Base-by-base conservation (phyloP, 306 rosid genomes). In the Vigna trinervia region DNA sequence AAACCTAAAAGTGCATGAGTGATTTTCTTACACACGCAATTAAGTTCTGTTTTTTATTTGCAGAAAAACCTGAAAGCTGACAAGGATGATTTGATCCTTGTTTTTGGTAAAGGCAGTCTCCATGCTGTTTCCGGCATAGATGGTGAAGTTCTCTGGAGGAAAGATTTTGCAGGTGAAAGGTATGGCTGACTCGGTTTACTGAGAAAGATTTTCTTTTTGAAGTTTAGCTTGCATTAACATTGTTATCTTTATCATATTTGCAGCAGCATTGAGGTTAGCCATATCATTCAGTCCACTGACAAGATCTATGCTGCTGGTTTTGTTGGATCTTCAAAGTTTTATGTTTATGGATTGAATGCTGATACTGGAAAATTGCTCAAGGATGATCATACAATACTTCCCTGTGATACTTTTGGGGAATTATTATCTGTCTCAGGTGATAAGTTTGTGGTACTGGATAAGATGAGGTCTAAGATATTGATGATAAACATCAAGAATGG, bases 261-360 rank as follows among this genome's bases (percentile, higher is more conserved):
- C 98, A 89, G 98, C 77, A 92, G 98, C 77, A 75, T 89, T 74
- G 92, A 91, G 81, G 88, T 88, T 85, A 89, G 86, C 88, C 88
- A 86, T 60, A 81, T 96, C 83, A 72, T 84, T 85, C 93, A 87
- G 82, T 89, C 93, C 82, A 52, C 69, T 75, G 94, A 88, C 66
- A 48, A 62, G 64, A 82, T 91, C 66, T 87, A 86, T 78, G 89
- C 80, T 38, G 85, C 89, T 56, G 99, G 98, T 61, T 88, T 82
- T 80, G 84, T 69, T 77, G 91, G 90, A 60, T 85, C 86, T 53
- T 87, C 97, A 54, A 88, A 92, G 75, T 81, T 96, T 59, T 57
- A 72, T 78, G 89, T 73, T 45, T 89, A 88, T 85, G 80, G 83
- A 71, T 78, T 96, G 77, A 84, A 85, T 85, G 84, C 89, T 20